phyloP scores from a whole-genome alignment of 306 rosid species.

The Erythrophleum fordii region DNA sequence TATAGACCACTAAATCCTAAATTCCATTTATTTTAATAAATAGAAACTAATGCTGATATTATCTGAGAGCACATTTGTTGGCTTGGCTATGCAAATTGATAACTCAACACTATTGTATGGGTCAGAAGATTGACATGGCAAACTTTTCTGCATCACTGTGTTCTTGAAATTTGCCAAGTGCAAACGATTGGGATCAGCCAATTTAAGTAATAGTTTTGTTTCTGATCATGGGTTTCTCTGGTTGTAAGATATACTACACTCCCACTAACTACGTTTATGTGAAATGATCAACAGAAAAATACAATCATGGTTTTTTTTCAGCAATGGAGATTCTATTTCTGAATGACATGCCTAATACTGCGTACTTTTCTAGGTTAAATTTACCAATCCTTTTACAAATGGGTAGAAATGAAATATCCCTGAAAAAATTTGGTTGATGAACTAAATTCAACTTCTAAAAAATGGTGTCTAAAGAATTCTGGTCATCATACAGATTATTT shows the following conservation, averaged over 20 bases:
- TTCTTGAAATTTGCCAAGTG: not conserved
- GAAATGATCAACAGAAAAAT: not conserved
- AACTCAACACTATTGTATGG: not conserved
- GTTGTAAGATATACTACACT: not conserved
- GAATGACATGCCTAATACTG: not conserved
- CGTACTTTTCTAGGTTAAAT: not conserved
- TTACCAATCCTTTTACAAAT: not conserved
- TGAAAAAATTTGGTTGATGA: not conserved
- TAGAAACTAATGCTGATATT: not conserved
- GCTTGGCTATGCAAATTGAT: slow-evolving; percentile 1
- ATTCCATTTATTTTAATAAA: not conserved
- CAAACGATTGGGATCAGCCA: not conserved
- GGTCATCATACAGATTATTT: too few species aligned
- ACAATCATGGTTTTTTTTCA: not conserved
- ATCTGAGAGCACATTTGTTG: not conserved
- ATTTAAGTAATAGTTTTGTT: too few species aligned
- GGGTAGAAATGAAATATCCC: not conserved
- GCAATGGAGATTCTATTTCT: not conserved
- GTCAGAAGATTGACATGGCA: not conserved
- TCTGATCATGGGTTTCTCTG: not conserved
- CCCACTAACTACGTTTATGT: not conserved
- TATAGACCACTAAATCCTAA: not conserved
- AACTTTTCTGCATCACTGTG: slow-evolving; percentile 12
- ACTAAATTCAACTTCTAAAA: slow-evolving; percentile 38
- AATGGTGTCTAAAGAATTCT: slow-evolving; percentile 41